These are phyloP conservation scores for Odonthalia washingtoniensis DNA, from an alignment of 31 red algal species.

Conservation along the genomic window DNA sequence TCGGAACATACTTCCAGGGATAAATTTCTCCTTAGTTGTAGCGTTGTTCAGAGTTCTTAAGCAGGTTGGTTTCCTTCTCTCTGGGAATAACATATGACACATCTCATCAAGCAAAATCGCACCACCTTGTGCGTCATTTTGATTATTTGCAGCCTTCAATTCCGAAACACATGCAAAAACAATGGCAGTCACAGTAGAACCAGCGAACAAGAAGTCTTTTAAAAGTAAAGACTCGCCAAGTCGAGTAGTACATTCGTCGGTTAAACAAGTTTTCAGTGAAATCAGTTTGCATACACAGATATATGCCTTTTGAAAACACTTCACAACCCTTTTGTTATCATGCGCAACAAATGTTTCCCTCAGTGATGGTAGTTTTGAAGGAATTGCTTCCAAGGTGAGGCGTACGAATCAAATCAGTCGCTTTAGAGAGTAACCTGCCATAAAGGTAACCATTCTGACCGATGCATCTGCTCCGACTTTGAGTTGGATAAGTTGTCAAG, in stretches of 20 bases:
- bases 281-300: slow-evolving; percentile 78
- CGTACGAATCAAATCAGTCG: slow-evolving; percentile 73
- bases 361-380: slow-evolving; percentile 24
- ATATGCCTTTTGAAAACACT: slow-evolving; percentile 72
- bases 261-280: slow-evolving; percentile 69
- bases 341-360: slow-evolving; percentile 54
- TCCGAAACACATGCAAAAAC: slow-evolving; percentile 79
- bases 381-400: slow-evolving; percentile 70
- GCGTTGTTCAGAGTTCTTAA: slow-evolving; percentile 80
- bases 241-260: slow-evolving; percentile 78
- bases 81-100: slow-evolving; percentile 65
- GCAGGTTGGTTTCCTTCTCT: slow-evolving; percentile 66
- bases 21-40: slow-evolving; percentile 94
- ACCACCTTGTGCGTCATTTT: slow-evolving; percentile 75
- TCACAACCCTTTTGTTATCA: slow-evolving; percentile 57
- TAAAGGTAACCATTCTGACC: slow-evolving; percentile 62
- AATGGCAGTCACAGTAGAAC: slow-evolving; percentile 51
- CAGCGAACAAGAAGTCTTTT: slow-evolving; percentile 62
- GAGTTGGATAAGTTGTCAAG: slow-evolving; percentile 49
- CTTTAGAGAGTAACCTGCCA: slow-evolving; percentile 78
- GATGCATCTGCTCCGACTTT: slow-evolving; percentile 75
- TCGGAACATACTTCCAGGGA: slow-evolving; percentile 83
- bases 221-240: slow-evolving; percentile 75
- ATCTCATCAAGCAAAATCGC: slow-evolving; percentile 81
- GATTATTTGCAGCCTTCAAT: slow-evolving; percentile 57